Conservation (phyloP, 331 rosid species). For the Malus hybrid region DNA sequence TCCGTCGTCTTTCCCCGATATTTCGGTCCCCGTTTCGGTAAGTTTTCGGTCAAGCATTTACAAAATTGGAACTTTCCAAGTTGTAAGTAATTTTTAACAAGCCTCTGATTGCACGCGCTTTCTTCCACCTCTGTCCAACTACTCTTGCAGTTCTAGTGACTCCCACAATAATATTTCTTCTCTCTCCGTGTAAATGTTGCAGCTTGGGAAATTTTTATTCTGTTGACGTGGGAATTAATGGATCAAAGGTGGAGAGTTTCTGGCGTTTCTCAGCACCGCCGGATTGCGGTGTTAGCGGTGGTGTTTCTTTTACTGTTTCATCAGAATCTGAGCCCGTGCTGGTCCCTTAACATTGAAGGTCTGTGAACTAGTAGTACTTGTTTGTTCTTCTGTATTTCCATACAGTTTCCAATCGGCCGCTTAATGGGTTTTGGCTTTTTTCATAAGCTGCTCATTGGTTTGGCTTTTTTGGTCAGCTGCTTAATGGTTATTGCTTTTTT, state of each 20-base stretch:
- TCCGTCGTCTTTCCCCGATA: not conserved
- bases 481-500: too few relatives aligned
- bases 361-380: not conserved
- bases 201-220: slow-evolving; percentile 1
- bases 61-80: too few relatives aligned
- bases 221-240: slow-evolving; percentile 21
- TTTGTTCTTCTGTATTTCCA: not conserved
- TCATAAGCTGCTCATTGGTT: too few relatives aligned
- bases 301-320: slow-evolving; percentile 17
- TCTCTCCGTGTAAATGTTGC: not conserved
- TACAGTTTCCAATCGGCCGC: not conserved
- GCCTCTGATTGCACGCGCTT: slow-evolving; percentile 33
- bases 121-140: slow-evolving; percentile 16
- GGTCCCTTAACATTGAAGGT: slow-evolving; percentile 51
- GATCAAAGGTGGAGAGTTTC: slow-evolving; percentile 33
- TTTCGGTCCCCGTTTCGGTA: slow-evolving; percentile 6
- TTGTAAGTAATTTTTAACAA: not conserved
- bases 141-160: not conserved
- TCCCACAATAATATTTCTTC: not conserved
- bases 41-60: not conserved
- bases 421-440: not conserved
- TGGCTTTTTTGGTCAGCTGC: too few relatives aligned
- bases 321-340: slow-evolving; percentile 26
- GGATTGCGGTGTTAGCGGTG: slow-evolving; percentile 15
- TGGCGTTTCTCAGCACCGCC: slow-evolving; percentile 16